A percentile compares a stretch with the other conserved stretches of the same genome.
phyloP scores from a whole-genome alignment of 805 yeast species.

The Kodamaea laetipori region DNA sequence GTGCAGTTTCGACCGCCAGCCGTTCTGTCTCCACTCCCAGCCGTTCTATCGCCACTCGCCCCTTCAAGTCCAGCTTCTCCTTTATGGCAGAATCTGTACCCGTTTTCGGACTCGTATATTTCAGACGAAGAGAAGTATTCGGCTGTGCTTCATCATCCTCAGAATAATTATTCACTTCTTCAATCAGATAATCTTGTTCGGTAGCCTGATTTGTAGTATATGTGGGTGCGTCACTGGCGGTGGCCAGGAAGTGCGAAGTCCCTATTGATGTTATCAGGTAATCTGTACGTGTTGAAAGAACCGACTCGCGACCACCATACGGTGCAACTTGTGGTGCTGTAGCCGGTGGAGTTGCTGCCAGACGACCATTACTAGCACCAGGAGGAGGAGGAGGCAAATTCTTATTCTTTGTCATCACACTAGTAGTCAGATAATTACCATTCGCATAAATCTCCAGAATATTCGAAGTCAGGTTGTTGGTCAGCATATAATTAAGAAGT shows the following conservation, averaged over 20 bases:
- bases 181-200: constrained; percentile 27
- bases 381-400: constrained; percentile 14
- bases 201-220: neutral
- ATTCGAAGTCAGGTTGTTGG: constrained; percentile 11
- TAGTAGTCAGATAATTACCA: constrained; percentile 10
- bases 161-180: constrained; percentile 40
- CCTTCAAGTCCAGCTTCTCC: too few relatives aligned
- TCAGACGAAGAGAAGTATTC: constrained; percentile 12
- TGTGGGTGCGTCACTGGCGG: constrained; percentile 1
- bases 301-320: constrained; percentile 16
- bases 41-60: too few relatives aligned
- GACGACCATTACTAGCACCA: neutral
- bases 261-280: constrained; percentile 15
- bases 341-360: too few relatives aligned
- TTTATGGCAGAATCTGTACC: too few relatives aligned
- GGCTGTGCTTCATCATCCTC: constrained; percentile 34
- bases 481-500: constrained; percentile 14
- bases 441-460: constrained; percentile 10
- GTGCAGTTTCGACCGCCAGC: too few relatives aligned
- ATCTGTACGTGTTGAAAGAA: constrained; percentile 20
- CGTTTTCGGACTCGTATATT: too few relatives aligned
- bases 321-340: neutral
- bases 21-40: too few relatives aligned
- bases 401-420: constrained; percentile 12
- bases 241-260: constrained; percentile 11